A percentile compares a stretch with the other conserved stretches of the same genome.
These are phyloP conservation scores for Candida alai DNA, from an alignment of 805 yeast species.

Conservation along the genomic window DNA sequence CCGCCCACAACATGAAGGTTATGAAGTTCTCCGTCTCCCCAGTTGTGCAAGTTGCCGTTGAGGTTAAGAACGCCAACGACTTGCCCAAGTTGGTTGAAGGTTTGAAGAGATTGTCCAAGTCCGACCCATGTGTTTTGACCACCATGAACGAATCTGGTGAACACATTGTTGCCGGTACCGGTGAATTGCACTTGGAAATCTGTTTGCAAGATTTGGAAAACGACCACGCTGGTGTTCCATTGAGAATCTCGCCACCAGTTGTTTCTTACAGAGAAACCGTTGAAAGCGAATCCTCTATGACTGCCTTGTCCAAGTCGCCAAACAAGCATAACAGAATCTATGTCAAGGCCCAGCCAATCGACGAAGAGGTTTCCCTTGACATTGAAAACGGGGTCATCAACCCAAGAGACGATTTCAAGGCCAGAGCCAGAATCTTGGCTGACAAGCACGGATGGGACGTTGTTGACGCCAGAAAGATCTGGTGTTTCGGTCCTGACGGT, in stretches of 20 bases:
- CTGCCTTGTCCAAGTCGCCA: constrained; percentile 98
- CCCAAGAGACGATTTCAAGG: constrained; percentile 97
- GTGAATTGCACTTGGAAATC: constrained; percentile 99
- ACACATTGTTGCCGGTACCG: constrained; percentile 99
- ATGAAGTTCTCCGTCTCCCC: constrained; percentile 99
- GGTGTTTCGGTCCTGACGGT: constrained; percentile 99
- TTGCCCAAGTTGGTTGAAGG: constrained; percentile 99
- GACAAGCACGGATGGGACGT: constrained; percentile 99
- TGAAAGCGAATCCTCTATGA: constrained; percentile 87
- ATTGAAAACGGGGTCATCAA: constrained; percentile 89
- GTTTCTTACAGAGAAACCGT: constrained; percentile 99
- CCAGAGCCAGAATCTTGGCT: constrained; percentile 98
- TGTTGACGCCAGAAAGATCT: constrained; percentile 99
- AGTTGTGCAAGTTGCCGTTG: constrained; percentile 99
- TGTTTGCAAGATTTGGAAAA: constrained; percentile 93
- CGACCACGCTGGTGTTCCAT: constrained; percentile 99
- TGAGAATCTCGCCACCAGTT: constrained; percentile 95
- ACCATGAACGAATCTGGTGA: constrained; percentile 93
- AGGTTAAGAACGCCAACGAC: constrained; percentile 99
- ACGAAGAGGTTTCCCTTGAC: constrained; percentile 88
- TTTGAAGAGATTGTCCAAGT: constrained; percentile 98
- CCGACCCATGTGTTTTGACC: constrained; percentile 97
- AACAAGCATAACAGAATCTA: constrained; percentile 99
- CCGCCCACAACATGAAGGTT: constrained; percentile 99
- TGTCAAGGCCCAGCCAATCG: constrained; percentile 94